phyloP scores from a whole-genome alignment of 352 stramenopile species.

The Phytophthora vignae region DNA sequence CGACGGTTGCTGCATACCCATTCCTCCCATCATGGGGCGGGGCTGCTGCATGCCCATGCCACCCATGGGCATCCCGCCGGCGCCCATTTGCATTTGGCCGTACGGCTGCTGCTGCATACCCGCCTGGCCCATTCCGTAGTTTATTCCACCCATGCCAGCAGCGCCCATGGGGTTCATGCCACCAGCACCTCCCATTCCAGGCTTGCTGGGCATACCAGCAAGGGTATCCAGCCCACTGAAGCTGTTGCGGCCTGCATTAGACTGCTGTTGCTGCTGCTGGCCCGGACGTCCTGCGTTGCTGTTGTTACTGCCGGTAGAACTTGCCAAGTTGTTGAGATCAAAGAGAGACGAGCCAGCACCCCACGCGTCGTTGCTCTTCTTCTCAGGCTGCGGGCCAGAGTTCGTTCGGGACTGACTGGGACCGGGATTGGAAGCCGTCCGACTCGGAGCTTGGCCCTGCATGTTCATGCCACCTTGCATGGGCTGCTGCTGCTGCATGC shows the following conservation, averaged over 20 bases:
- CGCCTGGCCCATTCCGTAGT: conserved; percentile 43
- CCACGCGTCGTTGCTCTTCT: conserved; percentile 79
- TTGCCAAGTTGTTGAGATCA: conserved; percentile 78
- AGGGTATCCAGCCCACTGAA: conserved; percentile 87
- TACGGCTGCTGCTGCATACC: conserved; percentile 46
- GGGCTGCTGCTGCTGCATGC: conserved; percentile 46
- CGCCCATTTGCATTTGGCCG: conserved; percentile 51
- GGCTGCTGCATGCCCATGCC: conserved; percentile 54
- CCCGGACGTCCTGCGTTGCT: conserved; percentile 41
- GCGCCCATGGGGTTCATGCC: conserved; percentile 63
- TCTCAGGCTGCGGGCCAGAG: conserved; percentile 44
- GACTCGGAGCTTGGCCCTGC: conserved; percentile 39
- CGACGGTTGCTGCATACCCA: conserved; percentile 50
- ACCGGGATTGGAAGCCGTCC: conserved; percentile 56
- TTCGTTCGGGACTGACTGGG: conserved; percentile 38
- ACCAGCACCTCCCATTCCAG: conserved; percentile 50
- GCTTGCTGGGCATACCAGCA: conserved; percentile 79
- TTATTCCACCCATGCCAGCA: conserved; percentile 57
- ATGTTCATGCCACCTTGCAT: conserved; percentile 49
- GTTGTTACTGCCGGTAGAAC: conserved; percentile 33
- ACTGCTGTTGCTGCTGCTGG: conserved; percentile 37
- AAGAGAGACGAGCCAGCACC: conserved; percentile 82
- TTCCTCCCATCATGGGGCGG: conserved; percentile 49
- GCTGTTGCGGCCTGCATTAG: conserved; percentile 61
- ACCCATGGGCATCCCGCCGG: conserved; percentile 52